Conservation (phyloP, 2,329 filamentous ascomycete genomes). For the Fusarium pseudonygamai region DNA sequence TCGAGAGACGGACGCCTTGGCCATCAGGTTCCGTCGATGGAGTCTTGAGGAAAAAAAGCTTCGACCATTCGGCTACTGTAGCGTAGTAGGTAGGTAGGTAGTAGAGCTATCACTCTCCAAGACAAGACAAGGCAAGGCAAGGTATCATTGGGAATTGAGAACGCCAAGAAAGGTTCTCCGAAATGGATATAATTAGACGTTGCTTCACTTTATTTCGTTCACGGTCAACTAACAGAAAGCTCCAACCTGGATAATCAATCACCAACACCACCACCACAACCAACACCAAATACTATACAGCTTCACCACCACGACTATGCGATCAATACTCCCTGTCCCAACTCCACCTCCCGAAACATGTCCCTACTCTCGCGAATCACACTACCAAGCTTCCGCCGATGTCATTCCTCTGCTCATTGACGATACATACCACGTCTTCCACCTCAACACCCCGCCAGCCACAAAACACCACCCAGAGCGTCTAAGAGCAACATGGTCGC, state of each 20-base stretch:
- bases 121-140: not conserved
- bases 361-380: constrained; percentile 42
- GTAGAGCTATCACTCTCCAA: not conserved
- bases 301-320: constrained; percentile 16
- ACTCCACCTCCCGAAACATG: constrained; percentile 43
- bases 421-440: constrained; percentile 50
- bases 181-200: constrained; percentile 26
- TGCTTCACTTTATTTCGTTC: not conserved
- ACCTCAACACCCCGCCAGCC: constrained; percentile 45
- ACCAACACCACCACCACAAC: not conserved
- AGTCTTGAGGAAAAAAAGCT: not conserved
- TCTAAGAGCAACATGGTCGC: constrained; percentile 47
- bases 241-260: constrained; percentile 6
- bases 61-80: constrained; percentile 1
- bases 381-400: constrained; percentile 47
- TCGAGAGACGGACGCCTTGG: not conserved
- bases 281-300: not conserved
- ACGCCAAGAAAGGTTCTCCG: not conserved
- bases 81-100: not conserved
- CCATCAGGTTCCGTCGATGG: not conserved
- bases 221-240: constrained; percentile 5
- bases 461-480: constrained; percentile 48
- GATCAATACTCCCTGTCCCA: constrained; percentile 27
- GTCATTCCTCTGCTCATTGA: constrained; percentile 50
- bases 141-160: not conserved